Percentiles rank a stretch among this genome's conserved stretches.
Evolutionary conservation across 2,329 filamentous ascomycete genomes (phyloP).

Genomic region (Sclerotinia trifoliorum): DNA sequence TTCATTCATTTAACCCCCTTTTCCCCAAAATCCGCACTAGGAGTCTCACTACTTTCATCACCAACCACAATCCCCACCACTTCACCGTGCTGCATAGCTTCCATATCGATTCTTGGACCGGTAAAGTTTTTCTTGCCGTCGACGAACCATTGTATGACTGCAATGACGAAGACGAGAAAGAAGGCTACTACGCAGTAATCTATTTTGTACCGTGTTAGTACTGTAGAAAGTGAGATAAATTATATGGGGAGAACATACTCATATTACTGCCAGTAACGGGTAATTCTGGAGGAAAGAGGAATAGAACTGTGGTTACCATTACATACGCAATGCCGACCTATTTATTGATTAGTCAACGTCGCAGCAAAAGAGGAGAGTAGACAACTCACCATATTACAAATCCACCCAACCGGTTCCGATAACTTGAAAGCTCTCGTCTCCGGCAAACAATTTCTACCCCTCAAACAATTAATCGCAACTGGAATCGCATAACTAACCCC

Average conservation of each 20-base stretch:
- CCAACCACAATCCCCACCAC: conserved; percentile 27
- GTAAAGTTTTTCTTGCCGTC: conserved; percentile 61
- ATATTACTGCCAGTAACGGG: conserved; percentile 59
- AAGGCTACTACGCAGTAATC: conserved; percentile 42
- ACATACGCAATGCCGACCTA: conserved; percentile 55
- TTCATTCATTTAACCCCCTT: conserved; percentile 1
- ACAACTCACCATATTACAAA: conserved; percentile 50
- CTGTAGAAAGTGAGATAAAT: neutral
- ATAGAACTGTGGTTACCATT: conserved; percentile 59
- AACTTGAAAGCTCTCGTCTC: conserved; percentile 55
- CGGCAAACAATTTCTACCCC: conserved; percentile 65
- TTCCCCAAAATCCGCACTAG: conserved; percentile 1
- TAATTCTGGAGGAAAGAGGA: conserved; percentile 60
- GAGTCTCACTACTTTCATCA: conserved; percentile 1
- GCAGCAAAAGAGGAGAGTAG: conserved; percentile 24
- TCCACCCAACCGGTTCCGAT: conserved; percentile 55
- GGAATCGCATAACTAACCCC: conserved; percentile 73
- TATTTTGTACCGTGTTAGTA: neutral
- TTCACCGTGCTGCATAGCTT: conserved; percentile 35
- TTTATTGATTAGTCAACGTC: conserved; percentile 21
- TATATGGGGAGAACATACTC: conserved; percentile 44
- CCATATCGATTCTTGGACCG: conserved; percentile 44
- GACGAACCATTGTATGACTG: conserved; percentile 55
- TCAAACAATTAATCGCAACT: conserved; percentile 64
- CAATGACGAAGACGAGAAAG: conserved; percentile 44